Percentiles rank a stretch among this genome's conserved stretches.
phyloP scores from a whole-genome alignment of 768 basidiomycete species.

The Trametes cubensis region DNA sequence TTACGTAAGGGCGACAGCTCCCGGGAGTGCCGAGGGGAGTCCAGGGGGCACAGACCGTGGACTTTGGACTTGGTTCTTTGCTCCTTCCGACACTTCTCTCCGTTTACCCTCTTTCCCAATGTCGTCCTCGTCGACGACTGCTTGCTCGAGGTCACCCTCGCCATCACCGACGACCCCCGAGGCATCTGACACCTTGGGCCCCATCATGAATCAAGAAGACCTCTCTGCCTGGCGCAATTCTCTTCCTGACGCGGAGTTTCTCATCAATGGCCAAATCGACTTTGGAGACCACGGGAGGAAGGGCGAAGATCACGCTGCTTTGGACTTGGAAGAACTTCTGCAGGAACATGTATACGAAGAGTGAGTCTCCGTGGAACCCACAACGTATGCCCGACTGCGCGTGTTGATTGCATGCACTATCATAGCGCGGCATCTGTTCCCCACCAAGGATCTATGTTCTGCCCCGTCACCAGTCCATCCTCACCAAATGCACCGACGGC shows the following conservation, averaged over 20 bases:
- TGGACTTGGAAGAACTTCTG: constrained; percentile 68
- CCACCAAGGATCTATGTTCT: constrained; percentile 17
- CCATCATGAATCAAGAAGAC: constrained; percentile 55
- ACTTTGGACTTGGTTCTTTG: not conserved
- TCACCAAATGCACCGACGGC: constrained; percentile 4
- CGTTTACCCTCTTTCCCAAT: constrained; percentile 36
- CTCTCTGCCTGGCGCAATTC: constrained; percentile 62
- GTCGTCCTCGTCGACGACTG: constrained; percentile 62
- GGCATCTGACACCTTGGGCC: constrained; percentile 54
- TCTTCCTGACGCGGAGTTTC: constrained; percentile 46
- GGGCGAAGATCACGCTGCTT: constrained; percentile 50
- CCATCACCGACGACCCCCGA: constrained; percentile 74
- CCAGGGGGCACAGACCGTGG: not conserved
- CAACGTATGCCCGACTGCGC: constrained; percentile 13
- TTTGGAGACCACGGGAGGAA: constrained; percentile 43
- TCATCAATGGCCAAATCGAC: constrained; percentile 41
- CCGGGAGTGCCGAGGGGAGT: constrained; percentile 3
- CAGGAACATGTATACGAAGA: constrained; percentile 77
- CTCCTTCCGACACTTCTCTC: constrained; percentile 5
- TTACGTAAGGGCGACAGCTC: constrained; percentile 6
- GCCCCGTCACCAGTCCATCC: constrained; percentile 17
- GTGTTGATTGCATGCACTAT: constrained; percentile 6
- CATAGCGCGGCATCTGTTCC: constrained; percentile 15
- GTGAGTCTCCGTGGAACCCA: constrained; percentile 44
- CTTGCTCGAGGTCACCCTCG: constrained; percentile 70